Base-by-base conservation (phyloP, 306 rosid species). In the Ormosia semicastrata region DNA sequence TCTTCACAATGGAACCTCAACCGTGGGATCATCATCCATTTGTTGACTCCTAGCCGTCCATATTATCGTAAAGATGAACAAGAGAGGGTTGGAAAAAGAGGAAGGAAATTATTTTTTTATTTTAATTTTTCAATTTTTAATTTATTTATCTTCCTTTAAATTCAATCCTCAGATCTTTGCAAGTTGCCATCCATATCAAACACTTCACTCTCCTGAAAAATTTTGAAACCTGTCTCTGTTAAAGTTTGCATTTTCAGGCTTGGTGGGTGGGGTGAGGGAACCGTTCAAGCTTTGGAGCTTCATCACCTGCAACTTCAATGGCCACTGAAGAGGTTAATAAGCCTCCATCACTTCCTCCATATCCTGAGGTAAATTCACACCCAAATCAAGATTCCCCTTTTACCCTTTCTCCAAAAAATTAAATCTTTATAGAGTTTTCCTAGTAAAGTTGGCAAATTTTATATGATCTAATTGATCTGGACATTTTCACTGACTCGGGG, bases 261-360 rank as follows among this genome's bases (percentile, higher is more conserved):
- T 8, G 52, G 49, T 33, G 24, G 30, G 33, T 12, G 39, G 40
- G 37, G 52, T 76, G 4, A 63, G 18, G 15, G 40, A 6, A 80
- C 52, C 54, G 33, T 46, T 4, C 44, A 36, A 37, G 18, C 62
- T 81, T 34, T 76, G 3, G 4, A 86, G 74, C 83, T 67, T 81
- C 79, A 71, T 76, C 86, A 43, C 64, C 82, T 17, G 8, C 87
- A 66, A 2, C 69, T 82, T 71, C 78, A 86, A 92, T 94, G 97
- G 97, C 97, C 75, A 76, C 92, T 10, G 93, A 77, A 85, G 94
- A 89, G 85, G 91, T 88, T 73, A 88, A 86, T 53, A 89, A 87
- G 9, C 92, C 90, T 84, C 79, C 68, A 6, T 84, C 97, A 7
- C 93, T 94, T 46, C 97, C 92, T 79, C 90, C 97, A 49, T 94